phyloP scores from a whole-genome alignment of 176 grass and related monocot genomes.

The Puya raimondii region DNA sequence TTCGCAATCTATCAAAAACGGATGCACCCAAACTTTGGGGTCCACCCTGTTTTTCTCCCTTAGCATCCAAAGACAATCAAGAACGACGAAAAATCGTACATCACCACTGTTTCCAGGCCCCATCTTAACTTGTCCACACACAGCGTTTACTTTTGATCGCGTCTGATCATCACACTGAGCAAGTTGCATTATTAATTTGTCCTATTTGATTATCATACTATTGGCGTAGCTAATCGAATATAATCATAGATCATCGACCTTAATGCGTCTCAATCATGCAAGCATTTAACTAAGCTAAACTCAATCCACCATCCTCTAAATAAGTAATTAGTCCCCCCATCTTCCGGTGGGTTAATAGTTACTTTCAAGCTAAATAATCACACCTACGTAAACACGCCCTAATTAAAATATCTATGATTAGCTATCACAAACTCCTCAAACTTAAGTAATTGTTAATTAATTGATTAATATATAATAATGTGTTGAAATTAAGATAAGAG shows the following conservation, averaged over 20 bases:
- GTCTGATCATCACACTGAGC: neutral
- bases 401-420: neutral
- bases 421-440: too few relatives aligned
- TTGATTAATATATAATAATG: too few relatives aligned
- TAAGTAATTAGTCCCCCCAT: neutral
- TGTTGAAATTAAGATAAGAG: too few relatives aligned
- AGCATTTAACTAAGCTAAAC: neutral
- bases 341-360: neutral
- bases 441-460: neutral
- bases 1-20: too few relatives aligned
- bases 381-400: neutral
- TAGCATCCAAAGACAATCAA: neutral
- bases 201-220: neutral
- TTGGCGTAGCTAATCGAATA: neutral
- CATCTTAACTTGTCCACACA: neutral
- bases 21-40: too few relatives aligned
- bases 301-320: neutral
- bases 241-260: neutral
- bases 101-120: neutral
- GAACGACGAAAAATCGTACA: neutral
- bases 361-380: neutral
- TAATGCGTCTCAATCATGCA: neutral
- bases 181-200: neutral
- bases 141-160: conserved; percentile 1
- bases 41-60: too few relatives aligned